Conservation (phyloP, 129 eudicot genomes). For the Sambucus nigra region DNA sequence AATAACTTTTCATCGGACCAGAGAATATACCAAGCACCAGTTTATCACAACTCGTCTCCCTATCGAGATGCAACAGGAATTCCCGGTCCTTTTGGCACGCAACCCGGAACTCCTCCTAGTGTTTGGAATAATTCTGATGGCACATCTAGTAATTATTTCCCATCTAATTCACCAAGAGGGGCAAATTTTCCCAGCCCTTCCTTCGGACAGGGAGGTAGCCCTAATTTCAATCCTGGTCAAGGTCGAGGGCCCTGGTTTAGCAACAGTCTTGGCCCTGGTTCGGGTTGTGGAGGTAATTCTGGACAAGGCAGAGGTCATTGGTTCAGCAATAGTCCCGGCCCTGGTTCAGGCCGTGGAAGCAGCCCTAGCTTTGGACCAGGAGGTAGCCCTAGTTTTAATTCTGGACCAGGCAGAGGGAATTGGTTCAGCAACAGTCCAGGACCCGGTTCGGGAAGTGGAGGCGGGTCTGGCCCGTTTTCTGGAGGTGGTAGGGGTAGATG, state of each 20-base stretch:
- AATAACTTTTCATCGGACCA: conserved; percentile 24
- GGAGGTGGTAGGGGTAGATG: conserved; percentile 51
- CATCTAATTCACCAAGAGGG: conserved; percentile 33
- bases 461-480: conserved; percentile 15
- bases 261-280: conserved; percentile 7
- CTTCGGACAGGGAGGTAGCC: conserved; percentile 18
- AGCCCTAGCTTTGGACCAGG: conserved; percentile 17
- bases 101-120: conserved; percentile 9
- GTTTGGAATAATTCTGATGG: conserved; percentile 13
- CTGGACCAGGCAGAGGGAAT: conserved; percentile 40
- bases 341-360: conserved; percentile 18
- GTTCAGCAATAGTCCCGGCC: conserved; percentile 15
- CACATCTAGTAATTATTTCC: conserved; percentile 15
- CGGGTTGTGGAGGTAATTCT: conserved; percentile 14
- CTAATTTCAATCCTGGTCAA: conserved; percentile 18
- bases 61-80: conserved; percentile 9
- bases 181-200: conserved; percentile 29
- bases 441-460: conserved; percentile 6
- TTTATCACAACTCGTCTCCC: conserved; percentile 13
- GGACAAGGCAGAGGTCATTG: conserved; percentile 46
- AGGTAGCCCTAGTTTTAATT: conserved; percentile 24
- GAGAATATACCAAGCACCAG: conserved; percentile 35
- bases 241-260: conserved; percentile 20
- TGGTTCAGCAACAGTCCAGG: conserved; percentile 19
- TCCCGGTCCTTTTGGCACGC: conserved; percentile 15